Percentiles rank a stretch among this genome's conserved stretches.
phyloP scores from a whole-genome alignment of 2,329 filamentous ascomycete species.

The Cercospora sp. region DNA sequence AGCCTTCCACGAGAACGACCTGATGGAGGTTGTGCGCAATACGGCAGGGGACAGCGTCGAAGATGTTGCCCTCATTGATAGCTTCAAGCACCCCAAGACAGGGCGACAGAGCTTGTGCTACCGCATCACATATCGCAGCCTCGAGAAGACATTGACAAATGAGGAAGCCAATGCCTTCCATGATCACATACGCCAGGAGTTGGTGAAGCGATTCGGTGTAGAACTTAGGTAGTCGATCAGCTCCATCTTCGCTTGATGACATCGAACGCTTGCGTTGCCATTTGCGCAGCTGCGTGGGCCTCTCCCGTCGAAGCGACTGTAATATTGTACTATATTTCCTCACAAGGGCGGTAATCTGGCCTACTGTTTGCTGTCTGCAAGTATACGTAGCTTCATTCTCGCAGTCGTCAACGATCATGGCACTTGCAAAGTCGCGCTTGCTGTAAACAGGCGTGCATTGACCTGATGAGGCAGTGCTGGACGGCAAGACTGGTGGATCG shows the following conservation, averaged over 20 bases:
- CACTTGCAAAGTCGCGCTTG: neutral
- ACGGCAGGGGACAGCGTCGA: conserved; percentile 82
- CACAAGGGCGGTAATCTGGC: neutral
- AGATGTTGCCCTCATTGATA: conserved; percentile 79
- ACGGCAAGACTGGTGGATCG: neutral
- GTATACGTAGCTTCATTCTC: neutral
- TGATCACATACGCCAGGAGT: conserved; percentile 60
- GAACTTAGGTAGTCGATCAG: conserved; percentile 63
- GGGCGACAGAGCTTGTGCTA: conserved; percentile 84
- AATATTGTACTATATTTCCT: neutral
- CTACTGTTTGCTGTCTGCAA: neutral
- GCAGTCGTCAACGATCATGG: neutral
- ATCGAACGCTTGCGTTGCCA: neutral
- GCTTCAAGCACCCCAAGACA: conserved; percentile 85
- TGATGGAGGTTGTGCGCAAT: conserved; percentile 91
- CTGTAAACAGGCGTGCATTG: neutral
- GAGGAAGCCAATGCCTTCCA: conserved; percentile 77
- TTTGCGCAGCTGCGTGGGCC: neutral
- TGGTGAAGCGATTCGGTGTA: conserved; percentile 73
- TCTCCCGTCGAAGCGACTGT: neutral
- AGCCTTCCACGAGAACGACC: conserved; percentile 86
- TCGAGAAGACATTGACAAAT: conserved; percentile 87
- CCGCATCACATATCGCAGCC: conserved; percentile 86
- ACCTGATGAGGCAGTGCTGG: neutral
- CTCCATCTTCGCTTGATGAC: neutral